Conservation (phyloP, 805 yeast genomes). For the Yueomyces sp. region DNA sequence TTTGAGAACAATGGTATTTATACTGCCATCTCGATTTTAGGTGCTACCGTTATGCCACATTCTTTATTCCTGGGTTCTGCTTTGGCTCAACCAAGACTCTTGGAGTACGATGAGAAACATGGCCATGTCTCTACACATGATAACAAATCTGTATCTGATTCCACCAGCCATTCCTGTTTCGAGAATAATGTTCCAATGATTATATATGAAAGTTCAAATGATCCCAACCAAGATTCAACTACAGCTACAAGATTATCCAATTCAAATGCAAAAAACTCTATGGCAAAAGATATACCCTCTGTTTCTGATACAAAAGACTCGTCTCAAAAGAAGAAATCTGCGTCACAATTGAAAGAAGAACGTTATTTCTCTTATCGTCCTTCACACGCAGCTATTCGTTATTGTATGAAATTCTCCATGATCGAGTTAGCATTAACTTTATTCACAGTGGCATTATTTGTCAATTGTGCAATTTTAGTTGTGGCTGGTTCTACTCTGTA, state of each 20-base stretch:
- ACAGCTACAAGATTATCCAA: too few species aligned
- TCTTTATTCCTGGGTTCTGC: conserved; percentile 77
- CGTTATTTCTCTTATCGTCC: conserved; percentile 47
- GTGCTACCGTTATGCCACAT: conserved; percentile 94
- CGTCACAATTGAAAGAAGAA: conserved; percentile 24
- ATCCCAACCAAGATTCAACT: not conserved
- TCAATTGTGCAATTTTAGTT: conserved; percentile 70
- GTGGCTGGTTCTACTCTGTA: conserved; percentile 72
- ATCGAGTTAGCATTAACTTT: conserved; percentile 58
- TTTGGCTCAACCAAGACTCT: conserved; percentile 69
- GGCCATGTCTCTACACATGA: conserved; percentile 30
- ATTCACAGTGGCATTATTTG: conserved; percentile 71
- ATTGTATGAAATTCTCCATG: conserved; percentile 60
- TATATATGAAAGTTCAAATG: not conserved
- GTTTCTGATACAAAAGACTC: not conserved
- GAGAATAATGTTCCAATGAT: not conserved
- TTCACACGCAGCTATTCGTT: conserved; percentile 54
- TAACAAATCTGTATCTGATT: conserved; percentile 2
- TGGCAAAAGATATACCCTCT: not conserved
- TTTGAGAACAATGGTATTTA: conserved; percentile 53
- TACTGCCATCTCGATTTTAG: conserved; percentile 67
- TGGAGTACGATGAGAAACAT: conserved; percentile 55
- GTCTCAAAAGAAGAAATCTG: conserved; percentile 2
- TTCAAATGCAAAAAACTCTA: too few species aligned
- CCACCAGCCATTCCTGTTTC: not conserved